Evolutionary conservation across 1,284 basidiomycete species (phyloP).

Genomic region (Naganishia sp.): DNA sequence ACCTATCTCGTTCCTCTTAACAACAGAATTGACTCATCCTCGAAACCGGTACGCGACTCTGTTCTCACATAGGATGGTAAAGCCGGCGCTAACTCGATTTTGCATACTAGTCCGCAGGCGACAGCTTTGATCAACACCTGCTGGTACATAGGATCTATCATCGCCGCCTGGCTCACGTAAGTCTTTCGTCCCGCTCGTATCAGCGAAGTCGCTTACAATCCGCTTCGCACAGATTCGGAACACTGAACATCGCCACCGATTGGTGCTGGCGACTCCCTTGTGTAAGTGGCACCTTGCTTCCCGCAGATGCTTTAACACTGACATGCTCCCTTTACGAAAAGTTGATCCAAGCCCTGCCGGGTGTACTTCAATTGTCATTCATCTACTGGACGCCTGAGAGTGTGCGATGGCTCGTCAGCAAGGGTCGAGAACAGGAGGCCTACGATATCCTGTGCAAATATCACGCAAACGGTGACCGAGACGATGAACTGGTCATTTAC

Average conservation of each 20-base stretch:
- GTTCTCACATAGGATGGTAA: conserved; percentile 21
- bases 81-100: conserved; percentile 38
- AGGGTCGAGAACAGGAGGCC: conserved; percentile 30
- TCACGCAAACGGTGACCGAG: conserved; percentile 28
- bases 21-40: neutral
- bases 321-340: neutral
- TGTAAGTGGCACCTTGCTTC: conserved; percentile 26
- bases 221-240: conserved; percentile 13
- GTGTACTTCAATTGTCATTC: neutral
- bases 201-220: neutral
- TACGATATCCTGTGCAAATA: conserved; percentile 32
- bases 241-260: conserved; percentile 35
- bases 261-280: conserved; percentile 39
- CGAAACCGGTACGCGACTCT: neutral
- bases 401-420: conserved; percentile 32
- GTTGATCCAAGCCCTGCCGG: neutral
- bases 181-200: neutral
- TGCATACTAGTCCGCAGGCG: conserved; percentile 37
- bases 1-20: neutral
- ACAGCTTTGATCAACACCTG: conserved; percentile 36
- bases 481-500: conserved; percentile 27
- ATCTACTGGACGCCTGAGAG: neutral
- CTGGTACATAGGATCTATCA: conserved; percentile 38
- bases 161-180: conserved; percentile 34
- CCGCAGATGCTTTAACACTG: conserved; percentile 28